Evolutionary conservation across 1,284 basidiomycete species (phyloP).

Genomic region (Puccinia polysora): DNA sequence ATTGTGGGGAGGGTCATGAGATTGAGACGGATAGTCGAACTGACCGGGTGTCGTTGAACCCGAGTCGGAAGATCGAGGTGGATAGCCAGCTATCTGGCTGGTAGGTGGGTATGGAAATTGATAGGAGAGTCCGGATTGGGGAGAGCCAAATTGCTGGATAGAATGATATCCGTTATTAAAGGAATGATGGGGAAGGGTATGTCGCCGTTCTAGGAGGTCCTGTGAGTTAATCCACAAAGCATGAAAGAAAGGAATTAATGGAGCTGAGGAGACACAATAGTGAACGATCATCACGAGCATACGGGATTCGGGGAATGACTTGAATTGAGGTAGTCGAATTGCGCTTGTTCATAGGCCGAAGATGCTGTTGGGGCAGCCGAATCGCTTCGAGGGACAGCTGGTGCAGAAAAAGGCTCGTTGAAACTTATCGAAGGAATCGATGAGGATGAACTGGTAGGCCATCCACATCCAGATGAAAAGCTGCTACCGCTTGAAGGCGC

Average conservation of each 20-base stretch:
- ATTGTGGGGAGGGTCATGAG: background rate
- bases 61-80: background rate
- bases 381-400: background rate
- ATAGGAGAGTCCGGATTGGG: background rate
- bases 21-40: slow-evolving; percentile 19
- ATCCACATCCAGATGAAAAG: background rate
- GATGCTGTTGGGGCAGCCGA: background rate
- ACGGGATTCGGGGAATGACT: slow-evolving; percentile 1
- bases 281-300: no score
- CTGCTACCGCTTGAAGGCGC: background rate
- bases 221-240: background rate
- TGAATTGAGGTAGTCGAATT: slow-evolving; percentile 25
- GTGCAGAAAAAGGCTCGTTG: slow-evolving; percentile 31
- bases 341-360: slow-evolving; percentile 34
- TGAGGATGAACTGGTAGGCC: slow-evolving; percentile 15
- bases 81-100: slow-evolving; percentile 1
- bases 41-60: slow-evolving; percentile 10
- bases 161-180: slow-evolving; percentile 27
- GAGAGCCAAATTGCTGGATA: slow-evolving; percentile 8
- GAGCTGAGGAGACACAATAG: no score
- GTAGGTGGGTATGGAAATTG: slow-evolving; percentile 7
- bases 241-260: background rate
- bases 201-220: slow-evolving; percentile 35
- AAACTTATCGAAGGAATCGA: background rate
- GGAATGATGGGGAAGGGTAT: slow-evolving; percentile 25